Base-by-base conservation (phyloP, 2,329 filamentous ascomycete genomes). In the Aspergillus viridinutans region DNA sequence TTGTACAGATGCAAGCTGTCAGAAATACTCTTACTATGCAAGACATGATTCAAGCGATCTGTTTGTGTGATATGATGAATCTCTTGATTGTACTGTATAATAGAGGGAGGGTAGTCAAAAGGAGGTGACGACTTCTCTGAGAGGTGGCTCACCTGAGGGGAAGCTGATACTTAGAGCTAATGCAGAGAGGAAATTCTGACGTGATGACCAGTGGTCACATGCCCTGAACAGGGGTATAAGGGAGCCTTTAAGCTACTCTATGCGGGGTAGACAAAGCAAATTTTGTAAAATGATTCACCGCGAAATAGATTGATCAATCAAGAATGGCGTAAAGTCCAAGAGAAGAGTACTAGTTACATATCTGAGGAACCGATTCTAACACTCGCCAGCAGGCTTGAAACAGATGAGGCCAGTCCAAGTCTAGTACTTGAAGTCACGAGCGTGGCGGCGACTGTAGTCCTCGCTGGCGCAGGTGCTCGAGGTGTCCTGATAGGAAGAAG, bases 221-320 rank as follows among this genome's bases (percentile, higher is more conserved):
- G 35, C 50, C 50, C 50, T 52, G 38, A 52, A 52, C 5, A 52
- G 50, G 23, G 50, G 38, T 52, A 52, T 52, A 52, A 52, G 35
- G 43, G 50, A 52, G 50, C 29, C 50, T 42, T 43, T 43, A 52
- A 52, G 35, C 29, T 43, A 43, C 50, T 52, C n/a, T 38, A 45
- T 67, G n/a, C n/a, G n/a, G n/a, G n/a, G n/a, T n/a, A n/a, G n/a
- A n/a, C n/a, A n/a, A n/a, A n/a, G n/a, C n/a, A n/a, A n/a, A n/a
- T 45, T 23, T 45, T 14, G 4, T 21, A 45, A 14, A 21, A 23
- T 3, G 20, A 23, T 23, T 20, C 8, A 23, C 8, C 21, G n/a
- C 20, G 7, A 17, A 4, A 8, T 45, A 45, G 3, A 14, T 45
- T 45, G 3, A 21, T 14, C 8, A 12, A 45, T 14, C 10, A 12